Percentiles rank a stretch among this genome's conserved stretches.
Evolutionary conservation across 1,284 basidiomycete species (phyloP).

Genomic region (Ustilago cynodontis): DNA sequence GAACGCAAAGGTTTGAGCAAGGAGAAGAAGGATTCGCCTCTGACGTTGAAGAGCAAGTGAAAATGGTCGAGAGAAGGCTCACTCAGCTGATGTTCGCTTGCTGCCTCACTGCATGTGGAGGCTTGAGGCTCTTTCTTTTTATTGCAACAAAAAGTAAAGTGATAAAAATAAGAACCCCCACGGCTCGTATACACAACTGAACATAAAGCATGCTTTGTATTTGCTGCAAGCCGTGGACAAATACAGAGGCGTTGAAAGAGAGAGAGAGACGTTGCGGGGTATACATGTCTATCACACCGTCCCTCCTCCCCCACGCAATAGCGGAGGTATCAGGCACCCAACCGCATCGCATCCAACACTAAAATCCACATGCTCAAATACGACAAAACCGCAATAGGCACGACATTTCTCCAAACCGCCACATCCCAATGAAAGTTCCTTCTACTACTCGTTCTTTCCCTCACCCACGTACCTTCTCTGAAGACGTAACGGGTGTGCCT

Average conservation of each 20-base stretch:
- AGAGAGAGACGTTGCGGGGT: slow-evolving; percentile 1
- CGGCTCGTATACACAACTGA: no score
- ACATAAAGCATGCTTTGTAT: no score
- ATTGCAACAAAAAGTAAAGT: slow-evolving; percentile 2
- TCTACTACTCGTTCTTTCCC: slow-evolving; percentile 42
- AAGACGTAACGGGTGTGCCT: slow-evolving; percentile 21
- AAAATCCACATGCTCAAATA: slow-evolving; percentile 66
- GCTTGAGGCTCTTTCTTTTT: slow-evolving; percentile 8
- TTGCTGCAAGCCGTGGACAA: no score
- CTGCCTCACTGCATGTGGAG: slow-evolving; percentile 31
- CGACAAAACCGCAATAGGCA: slow-evolving; percentile 62
- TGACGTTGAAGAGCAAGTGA: not conserved
- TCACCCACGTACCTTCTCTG: slow-evolving; percentile 19
- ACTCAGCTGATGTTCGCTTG: slow-evolving; percentile 18
- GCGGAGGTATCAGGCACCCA: slow-evolving; percentile 7
- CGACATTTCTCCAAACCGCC: slow-evolving; percentile 65
- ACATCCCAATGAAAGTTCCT: slow-evolving; percentile 69
- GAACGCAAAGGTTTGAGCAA: no score
- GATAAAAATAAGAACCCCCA: no score
- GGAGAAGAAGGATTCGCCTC: not conserved
- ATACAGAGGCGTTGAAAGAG: no score
- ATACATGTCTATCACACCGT: no score
- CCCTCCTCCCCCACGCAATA: no score
- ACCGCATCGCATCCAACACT: slow-evolving; percentile 47
- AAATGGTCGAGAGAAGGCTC: slow-evolving; percentile 7